Base-by-base conservation (phyloP, 371 early-diverging fungal species). In the Coemansia sp. region DNA sequence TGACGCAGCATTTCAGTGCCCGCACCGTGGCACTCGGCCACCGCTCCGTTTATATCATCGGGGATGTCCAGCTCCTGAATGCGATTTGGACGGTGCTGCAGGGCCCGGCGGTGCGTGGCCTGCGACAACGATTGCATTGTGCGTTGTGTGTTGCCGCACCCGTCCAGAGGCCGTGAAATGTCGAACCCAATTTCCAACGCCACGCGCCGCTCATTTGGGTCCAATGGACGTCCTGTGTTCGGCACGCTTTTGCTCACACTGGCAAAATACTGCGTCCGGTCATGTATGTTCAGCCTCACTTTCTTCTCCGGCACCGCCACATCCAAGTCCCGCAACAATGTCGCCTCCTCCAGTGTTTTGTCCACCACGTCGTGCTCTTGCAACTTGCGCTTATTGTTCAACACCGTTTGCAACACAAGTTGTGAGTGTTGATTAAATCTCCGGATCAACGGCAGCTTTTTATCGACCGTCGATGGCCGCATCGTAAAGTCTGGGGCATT, bases 371-470 rank as follows among this genome's bases (percentile, higher is more conserved):
- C 39, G 32, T 46, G 36, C 13, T 58, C 69, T 0, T 54, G 21
- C 28, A 55, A 19, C 7, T 46, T 65, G 62, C 69, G 69, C 61
- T 65, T 63, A 59, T 61, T 66, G 53, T 67, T 64, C n/a, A 71
- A 60, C 6, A 68, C 67, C 11, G 77, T 82, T 57, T 86, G 85
- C 28, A 96, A 79, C 6, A 96, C 90, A n/a, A 89, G 84, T 69
- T 91, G 88, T 3, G 95, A 93, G 69, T 94, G 95, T 40, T 92
- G 88, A 63, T 97, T 97, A 71, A 94, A 94, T 54, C 92, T 74
- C 62, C 95, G 81, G 53, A 97, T 92, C 21, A 97, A 80, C 2
- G 94, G 89, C 57, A 94, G 82, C 39, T 72, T 80, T 3, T 87
- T 86, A 32, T 90, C 85, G 39, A 77, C 80, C 24, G 82, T 66